Evolutionary conservation across 2,329 filamentous ascomycete genomes (phyloP), one percentile per base, ranked within the genome.

Genomic region (Pseudogymnoascus sp.): DNA sequence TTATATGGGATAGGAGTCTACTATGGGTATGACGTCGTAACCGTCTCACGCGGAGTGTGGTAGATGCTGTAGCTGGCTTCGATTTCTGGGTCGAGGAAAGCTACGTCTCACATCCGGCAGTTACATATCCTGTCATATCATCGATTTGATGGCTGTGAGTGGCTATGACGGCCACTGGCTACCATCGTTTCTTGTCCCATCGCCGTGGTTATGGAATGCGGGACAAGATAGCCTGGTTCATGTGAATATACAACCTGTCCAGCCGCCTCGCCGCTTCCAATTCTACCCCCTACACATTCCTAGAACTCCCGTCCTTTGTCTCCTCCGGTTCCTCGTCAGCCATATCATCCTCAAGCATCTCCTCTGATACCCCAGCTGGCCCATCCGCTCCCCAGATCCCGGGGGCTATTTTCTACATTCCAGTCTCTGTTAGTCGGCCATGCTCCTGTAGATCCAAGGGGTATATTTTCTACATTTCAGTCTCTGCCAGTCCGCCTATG

Each of bases 301-400:
- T 11, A 9, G 30, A 33, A 33, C 30, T 12, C 19, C 5, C 14
- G 5, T 49, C 23, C 7, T 28, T 28, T 49, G 11, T 2, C 7
- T 28, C 14, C 7, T 22, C 4, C 4, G 12, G 5, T 28, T 28
- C 42, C 14, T 28, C 23, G 4, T 49, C 42, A 3, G 5, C 65
- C 75, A 1, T 80, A 70, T 67, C 14, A 76, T 75, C n/a, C 66
- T 79, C 62, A 79, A 81, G 58, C 75, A 74, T 59, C 74, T 80
- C 19, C 68, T 80, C 16, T 72, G 71, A 64, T 80, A 80, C 69
- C 77, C 75, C 1, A 72, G 78, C 64, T 79, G 78, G 11, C 11
- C 41, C 19, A 23, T 14, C 8, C 30, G 8, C 9, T 2, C 8
- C 30, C 30, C 30, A 19, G 19, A 38, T n/a, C 14, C 11, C 3